Percentiles rank a stretch among this genome's conserved stretches.
phyloP scores from a whole-genome alignment of 2,329 filamentous ascomycete species.

The Neonectria hederae region DNA sequence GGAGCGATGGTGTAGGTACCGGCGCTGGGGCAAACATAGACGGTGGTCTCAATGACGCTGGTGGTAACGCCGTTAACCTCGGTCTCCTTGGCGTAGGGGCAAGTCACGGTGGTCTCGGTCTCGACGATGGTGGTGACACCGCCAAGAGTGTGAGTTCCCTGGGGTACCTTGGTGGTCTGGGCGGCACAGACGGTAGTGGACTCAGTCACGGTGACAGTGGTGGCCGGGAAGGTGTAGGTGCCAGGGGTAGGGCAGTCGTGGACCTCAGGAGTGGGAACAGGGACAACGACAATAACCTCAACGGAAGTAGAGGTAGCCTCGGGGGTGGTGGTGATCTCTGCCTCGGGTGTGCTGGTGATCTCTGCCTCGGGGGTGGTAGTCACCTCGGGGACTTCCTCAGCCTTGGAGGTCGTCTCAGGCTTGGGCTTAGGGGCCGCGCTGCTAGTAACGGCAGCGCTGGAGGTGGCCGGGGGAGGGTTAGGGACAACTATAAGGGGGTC shows the following conservation, averaged over 20 bases:
- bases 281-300: slow-evolving; percentile 55
- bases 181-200: slow-evolving; percentile 74
- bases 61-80: slow-evolving; percentile 67
- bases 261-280: slow-evolving; percentile 62
- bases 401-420: slow-evolving; percentile 24
- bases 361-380: slow-evolving; percentile 44
- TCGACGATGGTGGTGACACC: slow-evolving; percentile 77
- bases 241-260: slow-evolving; percentile 71
- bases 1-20: slow-evolving; percentile 82
- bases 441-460: slow-evolving; percentile 23
- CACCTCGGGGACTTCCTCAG: slow-evolving; percentile 14
- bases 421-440: slow-evolving; percentile 33
- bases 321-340: slow-evolving; percentile 14
- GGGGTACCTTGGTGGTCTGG: slow-evolving; percentile 67
- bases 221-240: slow-evolving; percentile 79
- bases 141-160: slow-evolving; percentile 74
- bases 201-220: slow-evolving; percentile 73
- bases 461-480: slow-evolving; percentile 45
- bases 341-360: slow-evolving; percentile 30
- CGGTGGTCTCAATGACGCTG: slow-evolving; percentile 74
- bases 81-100: slow-evolving; percentile 73
- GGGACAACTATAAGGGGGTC: slow-evolving; percentile 49
- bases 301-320: slow-evolving; percentile 30
- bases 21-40: slow-evolving; percentile 76
- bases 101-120: slow-evolving; percentile 72